Percentiles rank a stretch among this genome's conserved stretches.
phyloP scores from a whole-genome alignment of 1,139 yeast species.

The Chernovozyma aurita region DNA sequence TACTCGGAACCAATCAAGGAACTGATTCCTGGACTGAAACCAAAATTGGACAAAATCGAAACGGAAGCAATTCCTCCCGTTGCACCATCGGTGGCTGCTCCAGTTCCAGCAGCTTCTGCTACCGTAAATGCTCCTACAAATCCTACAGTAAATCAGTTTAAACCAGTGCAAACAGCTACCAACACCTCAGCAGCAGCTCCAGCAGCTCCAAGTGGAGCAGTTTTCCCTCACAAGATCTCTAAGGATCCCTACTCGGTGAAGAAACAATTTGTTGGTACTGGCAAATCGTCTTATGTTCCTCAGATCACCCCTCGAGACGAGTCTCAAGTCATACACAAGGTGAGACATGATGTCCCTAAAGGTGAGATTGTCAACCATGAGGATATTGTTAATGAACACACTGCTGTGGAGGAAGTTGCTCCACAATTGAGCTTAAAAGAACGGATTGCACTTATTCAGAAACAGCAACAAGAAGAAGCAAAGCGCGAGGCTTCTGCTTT shows the following conservation, averaged over 20 bases:
- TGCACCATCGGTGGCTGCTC: constrained; percentile 2
- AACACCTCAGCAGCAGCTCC: constrained; percentile 8
- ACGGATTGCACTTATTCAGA: constrained; percentile 77
- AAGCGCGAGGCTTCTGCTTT: constrained; percentile 64
- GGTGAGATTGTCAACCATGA: constrained; percentile 17
- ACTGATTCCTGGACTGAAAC: constrained; percentile 10
- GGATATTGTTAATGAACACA: constrained; percentile 11
- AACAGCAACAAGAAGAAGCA: constrained; percentile 77
- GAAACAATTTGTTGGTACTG: constrained; percentile 39
- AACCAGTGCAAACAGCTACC: too few species aligned
- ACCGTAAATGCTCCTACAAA: constrained; percentile 5
- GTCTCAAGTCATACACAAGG: constrained; percentile 29
- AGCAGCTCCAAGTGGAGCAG: constrained; percentile 9
- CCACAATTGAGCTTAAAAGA: constrained; percentile 85
- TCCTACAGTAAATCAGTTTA: too few species aligned
- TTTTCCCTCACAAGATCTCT: constrained; percentile 24
- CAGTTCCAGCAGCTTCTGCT: constrained; percentile 8
- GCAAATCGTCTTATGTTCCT: constrained; percentile 44
- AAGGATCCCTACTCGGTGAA: constrained; percentile 42
- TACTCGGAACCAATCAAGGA: too few species aligned
- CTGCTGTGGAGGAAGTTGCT: constrained; percentile 27
- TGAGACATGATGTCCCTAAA: constrained; percentile 20
- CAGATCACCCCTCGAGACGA: constrained; percentile 41
- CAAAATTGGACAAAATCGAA: too few species aligned
- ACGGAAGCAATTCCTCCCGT: neutral